Evolutionary conservation across 2,329 filamentous ascomycete genomes (phyloP), one percentile per base, ranked within the genome.

Genomic region (Fusarium albosuccineum): DNA sequence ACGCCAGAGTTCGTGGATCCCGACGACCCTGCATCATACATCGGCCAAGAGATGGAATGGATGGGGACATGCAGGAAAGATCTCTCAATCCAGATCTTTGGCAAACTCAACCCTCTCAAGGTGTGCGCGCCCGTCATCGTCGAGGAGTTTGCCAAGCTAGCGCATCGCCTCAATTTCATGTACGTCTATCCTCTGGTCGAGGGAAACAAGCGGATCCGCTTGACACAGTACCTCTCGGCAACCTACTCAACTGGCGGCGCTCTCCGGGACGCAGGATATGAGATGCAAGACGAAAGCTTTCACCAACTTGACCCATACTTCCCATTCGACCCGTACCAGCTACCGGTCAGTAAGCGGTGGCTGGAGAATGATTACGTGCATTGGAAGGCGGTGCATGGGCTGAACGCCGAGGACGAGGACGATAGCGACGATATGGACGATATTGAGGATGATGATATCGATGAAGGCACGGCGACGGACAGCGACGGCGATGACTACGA

Each of bases 281-380:
- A 80, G 39, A 77, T 80, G 13, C 86, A 89, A 55, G 91, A 92
- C 60, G 93, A 97, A 70, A 89, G 90, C 65, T 91, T 89, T 73
- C 90, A 95, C 73, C 91, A 97, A 78, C 86, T 99, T 2, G 94
- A 98, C 71, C 92, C 94, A 0, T 97, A 97, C 77, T 99, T 98
- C 74, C 96, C 96, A 0, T 99, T 99, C 74, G 96, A 99, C 76
- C 97, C 97, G 3, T 99, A 98, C 78, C 91, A 95, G 73, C 83
- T 99, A 50, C 94, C 94, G 1, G 84, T 89, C 70, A 97, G 94
- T 77, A 93, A 92, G 78, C 86, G 89, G 61, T 98, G 96, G 97
- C 81, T 99, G 11, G 91, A 94, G 65, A 86, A 87, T 17, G 91
- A 97, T 75, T 97, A 97, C 74, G 86, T 95, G 30, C 85, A 90